Percentiles rank a stretch among this genome's conserved stretches.
phyloP scores from a whole-genome alignment of 352 stramenopile species.

The Phytophthora litchii region DNA sequence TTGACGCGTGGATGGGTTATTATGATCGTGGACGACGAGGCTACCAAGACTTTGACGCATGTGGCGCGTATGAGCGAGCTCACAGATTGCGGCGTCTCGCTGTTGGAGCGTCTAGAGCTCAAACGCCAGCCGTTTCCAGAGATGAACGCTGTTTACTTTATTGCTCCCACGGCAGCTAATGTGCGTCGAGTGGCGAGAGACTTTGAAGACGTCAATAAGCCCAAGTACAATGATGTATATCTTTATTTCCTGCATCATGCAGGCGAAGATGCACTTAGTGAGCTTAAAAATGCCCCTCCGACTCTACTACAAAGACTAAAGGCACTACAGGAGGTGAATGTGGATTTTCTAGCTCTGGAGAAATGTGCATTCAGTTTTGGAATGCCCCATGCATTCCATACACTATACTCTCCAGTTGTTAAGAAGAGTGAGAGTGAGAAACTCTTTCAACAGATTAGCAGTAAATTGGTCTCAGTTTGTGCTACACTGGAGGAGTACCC shows the following conservation, averaged over 20 bases:
- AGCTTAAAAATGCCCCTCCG: constrained; percentile 83
- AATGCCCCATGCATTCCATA: constrained; percentile 80
- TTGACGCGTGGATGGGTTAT: constrained; percentile 87
- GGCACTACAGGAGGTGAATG: constrained; percentile 95
- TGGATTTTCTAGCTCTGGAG: constrained; percentile 96
- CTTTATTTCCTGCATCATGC: constrained; percentile 94
- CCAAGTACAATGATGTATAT: constrained; percentile 94
- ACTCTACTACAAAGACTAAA: constrained; percentile 83
- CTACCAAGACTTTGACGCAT: constrained; percentile 93
- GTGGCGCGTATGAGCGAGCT: constrained; percentile 98
- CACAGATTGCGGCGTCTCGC: constrained; percentile 96
- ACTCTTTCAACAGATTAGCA: constrained; percentile 71
- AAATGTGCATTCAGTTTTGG: constrained; percentile 95
- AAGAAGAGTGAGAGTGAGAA: constrained; percentile 47
- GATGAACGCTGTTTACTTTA: constrained; percentile 97
- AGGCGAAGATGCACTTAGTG: constrained; percentile 71
- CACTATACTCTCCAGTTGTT: constrained; percentile 74
- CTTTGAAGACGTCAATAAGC: constrained; percentile 75
- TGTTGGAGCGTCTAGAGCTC: constrained; percentile 96
- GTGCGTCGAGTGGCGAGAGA: constrained; percentile 87
- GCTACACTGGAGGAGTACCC: constrained; percentile 97
- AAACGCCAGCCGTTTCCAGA: constrained; percentile 95
- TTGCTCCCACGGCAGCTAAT: constrained; percentile 87
- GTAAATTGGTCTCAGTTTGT: constrained; percentile 96
- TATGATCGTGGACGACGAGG: constrained; percentile 95